Conservation (phyloP, 164 flowering plant species). For the Sextonia rubra region DNA sequence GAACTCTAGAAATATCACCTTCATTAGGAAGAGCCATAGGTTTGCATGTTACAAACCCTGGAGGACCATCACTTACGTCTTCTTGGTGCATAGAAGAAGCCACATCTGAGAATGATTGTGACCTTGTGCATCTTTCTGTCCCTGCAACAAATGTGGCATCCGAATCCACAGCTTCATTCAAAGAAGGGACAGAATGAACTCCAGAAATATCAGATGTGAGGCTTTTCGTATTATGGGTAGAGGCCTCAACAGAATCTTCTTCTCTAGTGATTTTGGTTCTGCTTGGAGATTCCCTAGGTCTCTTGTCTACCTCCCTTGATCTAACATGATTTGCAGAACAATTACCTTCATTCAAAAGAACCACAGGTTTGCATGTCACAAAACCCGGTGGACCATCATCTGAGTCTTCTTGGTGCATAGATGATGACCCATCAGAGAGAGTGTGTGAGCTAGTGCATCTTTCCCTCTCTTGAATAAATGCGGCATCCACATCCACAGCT, state of each 20-base stretch:
- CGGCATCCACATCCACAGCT: conserved; percentile 22
- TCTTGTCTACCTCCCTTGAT: conserved; percentile 37
- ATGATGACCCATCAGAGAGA: conserved; percentile 30
- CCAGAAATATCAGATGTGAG: conserved; percentile 30
- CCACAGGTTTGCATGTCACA: conserved; percentile 19
- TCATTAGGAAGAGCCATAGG: conserved; percentile 44
- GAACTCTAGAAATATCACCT: conserved; percentile 27
- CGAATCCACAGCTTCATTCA: conserved; percentile 25
- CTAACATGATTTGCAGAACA: conserved; percentile 35
- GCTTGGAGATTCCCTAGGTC: conserved; percentile 47
- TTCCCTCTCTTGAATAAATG: conserved; percentile 20
- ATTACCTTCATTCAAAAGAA: conserved; percentile 53
- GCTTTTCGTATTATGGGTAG: conserved; percentile 17
- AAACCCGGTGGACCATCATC: no score
- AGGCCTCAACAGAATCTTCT: conserved; percentile 21
- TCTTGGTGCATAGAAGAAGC: conserved; percentile 26
- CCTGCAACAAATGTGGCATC: conserved; percentile 20
- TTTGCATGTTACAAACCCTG: conserved; percentile 30
- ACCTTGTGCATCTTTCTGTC: conserved; percentile 23
- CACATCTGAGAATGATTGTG: conserved; percentile 39
- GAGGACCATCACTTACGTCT: conserved; percentile 28
- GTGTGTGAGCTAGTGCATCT: conserved; percentile 30
- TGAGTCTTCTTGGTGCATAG: conserved; percentile 26
- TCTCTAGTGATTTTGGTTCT: conserved; percentile 20
- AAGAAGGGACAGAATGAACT: conserved; percentile 15